A percentile compares a stretch with the other conserved stretches of the same genome.
phyloP scores from a whole-genome alignment of 2,329 filamentous ascomycete genomes.

The Daldinia sp. region DNA sequence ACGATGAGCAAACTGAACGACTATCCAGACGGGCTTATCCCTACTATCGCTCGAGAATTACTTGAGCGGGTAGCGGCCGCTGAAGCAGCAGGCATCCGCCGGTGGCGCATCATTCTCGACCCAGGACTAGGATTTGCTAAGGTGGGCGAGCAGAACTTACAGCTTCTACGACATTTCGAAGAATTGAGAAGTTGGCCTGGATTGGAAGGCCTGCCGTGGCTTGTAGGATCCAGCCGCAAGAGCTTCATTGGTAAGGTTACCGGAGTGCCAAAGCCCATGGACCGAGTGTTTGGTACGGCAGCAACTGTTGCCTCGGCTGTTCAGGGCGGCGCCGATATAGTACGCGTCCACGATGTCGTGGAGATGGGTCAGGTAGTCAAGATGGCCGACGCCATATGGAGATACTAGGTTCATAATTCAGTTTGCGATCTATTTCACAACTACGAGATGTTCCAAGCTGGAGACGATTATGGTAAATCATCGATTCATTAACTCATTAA shows the following conservation, averaged over 20 bases:
- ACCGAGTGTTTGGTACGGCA: conserved; percentile 87
- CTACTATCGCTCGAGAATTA: conserved; percentile 76
- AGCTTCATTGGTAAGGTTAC: conserved; percentile 87
- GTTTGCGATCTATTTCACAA: not conserved
- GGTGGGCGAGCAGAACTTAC: conserved; percentile 81
- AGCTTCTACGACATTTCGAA: conserved; percentile 76
- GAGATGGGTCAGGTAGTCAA: conserved; percentile 87
- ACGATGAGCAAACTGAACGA: conserved; percentile 80
- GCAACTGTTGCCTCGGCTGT: conserved; percentile 88
- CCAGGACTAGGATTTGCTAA: conserved; percentile 97
- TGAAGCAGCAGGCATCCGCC: conserved; percentile 81
- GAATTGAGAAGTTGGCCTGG: conserved; percentile 74
- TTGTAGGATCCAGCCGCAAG: conserved; percentile 90
- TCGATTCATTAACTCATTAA: not conserved
- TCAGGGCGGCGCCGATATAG: conserved; percentile 88
- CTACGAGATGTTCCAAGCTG: not conserved
- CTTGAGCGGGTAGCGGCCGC: conserved; percentile 77
- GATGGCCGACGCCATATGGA: conserved; percentile 95
- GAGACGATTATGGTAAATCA: not conserved
- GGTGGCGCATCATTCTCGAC: conserved; percentile 95
- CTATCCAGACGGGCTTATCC: conserved; percentile 77
- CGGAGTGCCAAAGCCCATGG: conserved; percentile 75
- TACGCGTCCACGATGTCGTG: conserved; percentile 89
- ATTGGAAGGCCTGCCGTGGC: conserved; percentile 81
- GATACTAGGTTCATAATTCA: conserved; percentile 54